Evolutionary conservation across 1,284 basidiomycete genomes (phyloP), one percentile per base, ranked within the genome.

Genomic region (Cutaneotrichosporon curvatum): DNA sequence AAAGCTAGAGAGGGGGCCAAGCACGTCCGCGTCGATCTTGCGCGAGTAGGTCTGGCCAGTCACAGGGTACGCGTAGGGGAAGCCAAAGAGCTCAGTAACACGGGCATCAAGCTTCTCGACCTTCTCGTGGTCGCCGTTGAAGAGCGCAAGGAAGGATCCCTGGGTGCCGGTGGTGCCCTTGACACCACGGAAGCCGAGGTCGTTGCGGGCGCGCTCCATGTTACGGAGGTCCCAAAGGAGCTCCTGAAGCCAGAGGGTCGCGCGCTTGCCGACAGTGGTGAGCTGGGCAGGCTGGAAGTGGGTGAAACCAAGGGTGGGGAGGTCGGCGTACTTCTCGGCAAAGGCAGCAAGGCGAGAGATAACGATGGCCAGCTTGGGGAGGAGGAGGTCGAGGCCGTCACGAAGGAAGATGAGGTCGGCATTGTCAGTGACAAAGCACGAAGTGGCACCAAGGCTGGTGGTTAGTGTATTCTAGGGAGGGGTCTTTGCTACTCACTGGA

Each of bases 111-210:
- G 82, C 31, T 83, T 80, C 65, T 95, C 86, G 33, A 97, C 85
- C 78, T 97, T 97, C 57, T 81, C 81, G 69, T 96, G 90, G 68
- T 97, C 85, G 2, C 91, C 92, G 57, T 97, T 87, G 62, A 99
- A 98, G 20, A 99, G 77, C 1, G 89, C 77, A 40, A 98, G 76
- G 78, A 98, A 99, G 58, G 86, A 90, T 3, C 88, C 95, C 70
- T 98, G 95, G 0, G 95, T 98, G 21, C 95, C 95, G 0, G 95
- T 99, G 0, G 95, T 98, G 21, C 95, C 95, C 74, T 99, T 99
- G 47, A 96, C 95, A 38, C 95, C 95, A 47, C 95, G 82, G 78
- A 99, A 98, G 4, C 95, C 95, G 48, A 99, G 74, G 72, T 98
- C 95, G 58, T 90, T 84, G 28, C 89, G 78, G 0, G 89, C 91